These are phyloP conservation scores for Plasmopara muralis DNA, from an alignment of 352 stramenopile genomes.

Conservation along the genomic window DNA sequence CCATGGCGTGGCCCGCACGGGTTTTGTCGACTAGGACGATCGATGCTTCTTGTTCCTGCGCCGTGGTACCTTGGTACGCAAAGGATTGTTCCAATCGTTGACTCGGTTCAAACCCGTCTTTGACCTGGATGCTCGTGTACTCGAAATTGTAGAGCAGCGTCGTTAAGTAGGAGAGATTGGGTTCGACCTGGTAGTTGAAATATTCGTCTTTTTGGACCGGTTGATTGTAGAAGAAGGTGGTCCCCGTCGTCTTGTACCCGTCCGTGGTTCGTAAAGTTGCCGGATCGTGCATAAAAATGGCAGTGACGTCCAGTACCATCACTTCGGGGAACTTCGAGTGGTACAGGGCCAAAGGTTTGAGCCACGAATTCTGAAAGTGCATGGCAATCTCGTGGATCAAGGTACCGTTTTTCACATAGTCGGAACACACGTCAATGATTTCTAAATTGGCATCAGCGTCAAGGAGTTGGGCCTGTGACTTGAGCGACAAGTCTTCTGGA, in stretches of 20 bases:
- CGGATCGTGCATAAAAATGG: slow-evolving; percentile 38
- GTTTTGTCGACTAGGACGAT: slow-evolving; percentile 44
- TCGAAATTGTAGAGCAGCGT: slow-evolving; percentile 35
- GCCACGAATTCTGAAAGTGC: slow-evolving; percentile 48
- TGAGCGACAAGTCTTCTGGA: slow-evolving; percentile 28
- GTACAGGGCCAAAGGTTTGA: slow-evolving; percentile 52
- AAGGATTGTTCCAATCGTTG: slow-evolving; percentile 36
- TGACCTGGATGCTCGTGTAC: slow-evolving; percentile 36
- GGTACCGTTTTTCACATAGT: slow-evolving; percentile 10
- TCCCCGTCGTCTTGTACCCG: slow-evolving; percentile 40
- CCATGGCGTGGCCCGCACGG: slow-evolving; percentile 22
- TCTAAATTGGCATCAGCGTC: slow-evolving; percentile 24
- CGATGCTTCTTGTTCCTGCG: slow-evolving; percentile 52
- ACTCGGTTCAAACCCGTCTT: slow-evolving; percentile 22
- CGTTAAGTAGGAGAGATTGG: slow-evolving; percentile 32
- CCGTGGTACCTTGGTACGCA: slow-evolving; percentile 31
- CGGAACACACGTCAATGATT: slow-evolving; percentile 39
- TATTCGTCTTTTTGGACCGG: slow-evolving; percentile 28
- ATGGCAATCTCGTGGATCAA: slow-evolving; percentile 9
- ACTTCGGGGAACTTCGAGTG: slow-evolving; percentile 39
- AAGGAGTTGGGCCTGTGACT: slow-evolving; percentile 8
- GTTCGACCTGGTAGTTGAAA: slow-evolving; percentile 24
- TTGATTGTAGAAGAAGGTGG: slow-evolving; percentile 69
- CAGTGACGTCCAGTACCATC: slow-evolving; percentile 53
- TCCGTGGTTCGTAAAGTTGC: slow-evolving; percentile 26